Percentiles rank a stretch among this genome's conserved stretches.
Conservation (phyloP, 2,329 filamentous ascomycete species). For the Monosporascus sp. region DNA sequence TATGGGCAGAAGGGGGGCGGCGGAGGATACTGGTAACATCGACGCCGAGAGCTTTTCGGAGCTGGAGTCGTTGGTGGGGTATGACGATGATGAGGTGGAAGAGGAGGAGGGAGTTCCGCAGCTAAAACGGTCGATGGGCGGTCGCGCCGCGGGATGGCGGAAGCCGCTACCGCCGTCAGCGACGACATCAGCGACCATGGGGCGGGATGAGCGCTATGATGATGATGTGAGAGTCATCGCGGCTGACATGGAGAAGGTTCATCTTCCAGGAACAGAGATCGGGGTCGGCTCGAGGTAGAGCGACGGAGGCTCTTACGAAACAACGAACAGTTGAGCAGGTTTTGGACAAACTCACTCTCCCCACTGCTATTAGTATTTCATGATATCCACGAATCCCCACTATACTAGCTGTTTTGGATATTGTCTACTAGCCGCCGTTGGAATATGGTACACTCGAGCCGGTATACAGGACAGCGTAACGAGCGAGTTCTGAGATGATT, state of each 20-base stretch:
- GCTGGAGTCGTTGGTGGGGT: constrained; percentile 16
- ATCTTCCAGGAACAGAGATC: constrained; percentile 10
- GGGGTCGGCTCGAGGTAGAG: constrained; percentile 6
- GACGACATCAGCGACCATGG: constrained; percentile 4
- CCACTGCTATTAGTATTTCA: too few relatives aligned
- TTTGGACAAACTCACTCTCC: too few relatives aligned
- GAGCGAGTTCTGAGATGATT: too few relatives aligned
- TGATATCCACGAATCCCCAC: too few relatives aligned
- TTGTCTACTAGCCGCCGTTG: too few relatives aligned
- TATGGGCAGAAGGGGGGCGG: constrained; percentile 4
- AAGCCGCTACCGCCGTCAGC: neutral
- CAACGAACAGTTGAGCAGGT: too few relatives aligned
- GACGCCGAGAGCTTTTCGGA: constrained; percentile 22
- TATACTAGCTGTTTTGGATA: too few relatives aligned
- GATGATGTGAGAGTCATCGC: constrained; percentile 9
- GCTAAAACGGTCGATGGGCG: neutral
- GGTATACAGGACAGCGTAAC: too few relatives aligned
- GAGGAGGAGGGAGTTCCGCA: neutral
- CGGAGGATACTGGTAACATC: neutral
- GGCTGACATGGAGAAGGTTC: constrained; percentile 24
- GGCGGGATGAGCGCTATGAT: constrained; percentile 6
- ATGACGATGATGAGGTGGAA: constrained; percentile 12
- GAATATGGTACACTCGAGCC: too few relatives aligned
- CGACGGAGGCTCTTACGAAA: too few relatives aligned
- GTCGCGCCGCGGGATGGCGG: neutral